Evolutionary conservation across 2,329 filamentous ascomycete species (phyloP), one percentile per base, ranked within the genome.

Genomic region (Alternaria burnsii): DNA sequence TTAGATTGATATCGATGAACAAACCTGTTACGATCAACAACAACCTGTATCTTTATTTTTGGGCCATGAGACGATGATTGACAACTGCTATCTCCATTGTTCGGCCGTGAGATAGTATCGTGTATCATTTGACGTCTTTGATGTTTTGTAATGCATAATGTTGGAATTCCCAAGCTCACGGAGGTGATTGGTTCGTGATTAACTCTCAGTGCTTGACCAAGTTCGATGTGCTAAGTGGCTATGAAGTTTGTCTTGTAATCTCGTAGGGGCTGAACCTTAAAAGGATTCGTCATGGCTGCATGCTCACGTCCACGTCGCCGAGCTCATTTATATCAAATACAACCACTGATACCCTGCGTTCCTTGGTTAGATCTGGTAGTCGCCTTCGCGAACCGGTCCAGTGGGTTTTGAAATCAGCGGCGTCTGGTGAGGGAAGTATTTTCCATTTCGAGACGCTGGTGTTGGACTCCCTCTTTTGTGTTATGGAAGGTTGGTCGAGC

Each of bases 1-100:
- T 22, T 50, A 38, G 30, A 36, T 36, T 50, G 46, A 50, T 50
- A 36, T 38, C 20, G 46, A 50, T 26, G 46, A 50, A 38, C 20
- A 38, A 38, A 26, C 24, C 32, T 38, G 46, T 36, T 50, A 50
- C 30, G 32, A 50, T 48, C 0, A 26, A 4, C 20, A 26, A 3
- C 20, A 26, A 14, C 20, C 10, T 50, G 46, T 26, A 4, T 50
- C 9, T 36, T n/a, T 14, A 9, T 38, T 26, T 14, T 12, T 50
- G 20, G 18, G n/a, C 18, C 12, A 26, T 48, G 18, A 48, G 18
- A 5, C 34, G 4, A 12, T 18, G 44, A 34, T 47, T 0, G 18
- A 3, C n/a, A 5, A 18, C 38, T 8, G 32, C 26, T 24, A 4
- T 34, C 4, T 34, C 18, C 18, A 28, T 24, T 48, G 18, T 16